Percentiles rank a stretch among this genome's conserved stretches.
Evolutionary conservation across 1,284 basidiomycete species (phyloP).

Genomic region (Rugiboletus extremiorientalis): DNA sequence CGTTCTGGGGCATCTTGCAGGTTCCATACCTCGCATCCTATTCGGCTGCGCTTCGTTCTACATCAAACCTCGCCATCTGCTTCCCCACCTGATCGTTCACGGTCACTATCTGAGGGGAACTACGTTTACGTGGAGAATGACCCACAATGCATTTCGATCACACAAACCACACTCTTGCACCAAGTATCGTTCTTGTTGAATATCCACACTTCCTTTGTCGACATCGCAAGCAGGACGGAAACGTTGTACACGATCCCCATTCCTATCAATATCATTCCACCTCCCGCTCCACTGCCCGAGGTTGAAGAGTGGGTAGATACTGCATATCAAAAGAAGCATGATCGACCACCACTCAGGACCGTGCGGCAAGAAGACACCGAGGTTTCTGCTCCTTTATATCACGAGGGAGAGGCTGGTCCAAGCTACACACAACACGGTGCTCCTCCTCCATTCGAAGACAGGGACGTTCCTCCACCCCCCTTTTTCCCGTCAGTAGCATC

Average conservation of each 20-base stretch:
- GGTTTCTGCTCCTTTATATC: constrained; percentile 57
- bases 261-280: constrained; percentile 68
- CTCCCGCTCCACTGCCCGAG: constrained; percentile 71
- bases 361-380: constrained; percentile 67
- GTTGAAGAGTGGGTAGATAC: constrained; percentile 65
- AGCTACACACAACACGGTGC: constrained; percentile 60
- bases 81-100: constrained; percentile 49
- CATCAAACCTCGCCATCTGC: constrained; percentile 56
- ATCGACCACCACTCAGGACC: constrained; percentile 69
- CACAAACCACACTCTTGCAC: constrained; percentile 73
- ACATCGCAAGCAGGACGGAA: constrained; percentile 63
- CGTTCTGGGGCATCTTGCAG: constrained; percentile 78
- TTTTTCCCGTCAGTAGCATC: constrained; percentile 65
- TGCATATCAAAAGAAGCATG: constrained; percentile 83
- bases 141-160: constrained; percentile 68
- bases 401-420: constrained; percentile 68
- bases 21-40: constrained; percentile 65
- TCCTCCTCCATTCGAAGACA: constrained; percentile 80
- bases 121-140: constrained; percentile 50
- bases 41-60: constrained; percentile 70
- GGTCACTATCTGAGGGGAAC: constrained; percentile 43
- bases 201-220: constrained; percentile 68
- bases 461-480: constrained; percentile 72
- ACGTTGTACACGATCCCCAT: constrained; percentile 58
- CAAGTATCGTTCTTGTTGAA: constrained; percentile 65